These are phyloP conservation scores for Barnettozyma salicaria DNA, from an alignment of 805 yeast genomes.

Conservation along the genomic window DNA sequence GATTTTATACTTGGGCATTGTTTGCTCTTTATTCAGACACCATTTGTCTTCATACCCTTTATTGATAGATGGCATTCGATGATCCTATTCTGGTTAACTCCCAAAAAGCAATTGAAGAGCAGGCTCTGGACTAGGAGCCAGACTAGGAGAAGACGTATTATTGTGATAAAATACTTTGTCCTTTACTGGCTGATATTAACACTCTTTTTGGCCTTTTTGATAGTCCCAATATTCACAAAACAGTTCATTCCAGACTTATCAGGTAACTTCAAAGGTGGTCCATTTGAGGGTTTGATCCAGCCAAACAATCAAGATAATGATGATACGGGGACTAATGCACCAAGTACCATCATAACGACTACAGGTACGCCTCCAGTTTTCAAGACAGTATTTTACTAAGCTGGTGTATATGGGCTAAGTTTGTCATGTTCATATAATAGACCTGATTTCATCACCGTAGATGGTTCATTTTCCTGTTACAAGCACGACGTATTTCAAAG, in stretches of 20 bases:
- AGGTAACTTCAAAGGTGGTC: constrained; percentile 19
- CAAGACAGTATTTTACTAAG: constrained; percentile 26
- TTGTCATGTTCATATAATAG: too few species aligned
- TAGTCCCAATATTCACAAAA: constrained; percentile 42
- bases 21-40: constrained; percentile 52
- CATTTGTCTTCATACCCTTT: constrained; percentile 56
- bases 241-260: constrained; percentile 25
- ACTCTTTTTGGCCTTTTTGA: constrained; percentile 35
- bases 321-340: constrained; percentile 59
- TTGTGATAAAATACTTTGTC: constrained; percentile 39
- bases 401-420: too few species aligned
- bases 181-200: constrained; percentile 39
- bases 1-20: constrained; percentile 58
- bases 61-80: constrained; percentile 63
- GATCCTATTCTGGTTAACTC: constrained; percentile 62
- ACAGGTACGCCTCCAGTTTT: constrained; percentile 31
- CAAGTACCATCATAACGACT: constrained; percentile 36
- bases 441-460: too few species aligned
- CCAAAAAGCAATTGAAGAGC: constrained; percentile 34
- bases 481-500: too few species aligned
- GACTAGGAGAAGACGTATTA: constrained; percentile 34
- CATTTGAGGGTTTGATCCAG: constrained; percentile 43
- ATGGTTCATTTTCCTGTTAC: too few species aligned
- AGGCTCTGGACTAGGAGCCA: constrained; percentile 36
- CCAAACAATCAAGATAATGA: constrained; percentile 57